Percentiles rank a stretch among this genome's conserved stretches.
These are phyloP conservation scores for Apiotrichum mycotoxinovorans DNA, from an alignment of 1,284 basidiomycete genomes.

Conservation along the genomic window DNA sequence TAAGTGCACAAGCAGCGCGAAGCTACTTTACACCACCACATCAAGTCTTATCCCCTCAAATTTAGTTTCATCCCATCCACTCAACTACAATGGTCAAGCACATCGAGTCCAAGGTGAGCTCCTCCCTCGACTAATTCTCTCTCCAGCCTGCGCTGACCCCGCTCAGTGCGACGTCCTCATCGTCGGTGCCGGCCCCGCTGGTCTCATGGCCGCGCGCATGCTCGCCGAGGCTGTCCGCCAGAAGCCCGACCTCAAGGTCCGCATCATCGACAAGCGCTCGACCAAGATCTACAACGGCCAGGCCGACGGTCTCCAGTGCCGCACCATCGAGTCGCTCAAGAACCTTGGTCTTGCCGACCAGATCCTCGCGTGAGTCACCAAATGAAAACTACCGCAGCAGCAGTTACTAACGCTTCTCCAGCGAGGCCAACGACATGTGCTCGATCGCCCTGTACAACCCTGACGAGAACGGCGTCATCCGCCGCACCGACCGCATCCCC, in stretches of 20 bases:
- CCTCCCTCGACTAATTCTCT: background rate
- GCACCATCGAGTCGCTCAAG: constrained; percentile 18
- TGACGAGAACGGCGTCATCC: constrained; percentile 19
- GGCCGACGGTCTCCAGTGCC: constrained; percentile 21
- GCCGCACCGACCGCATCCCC: constrained; percentile 23
- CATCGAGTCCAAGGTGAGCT: constrained; percentile 8
- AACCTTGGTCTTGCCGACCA: constrained; percentile 18
- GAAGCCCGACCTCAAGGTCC: constrained; percentile 20
- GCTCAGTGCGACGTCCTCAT: constrained; percentile 16
- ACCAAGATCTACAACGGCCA: constrained; percentile 24
- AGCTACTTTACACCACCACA: background rate
- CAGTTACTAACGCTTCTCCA: background rate
- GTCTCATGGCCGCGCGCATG: constrained; percentile 21
- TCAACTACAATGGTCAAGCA: constrained; percentile 1
- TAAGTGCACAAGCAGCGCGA: no score
- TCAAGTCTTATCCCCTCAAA: background rate
- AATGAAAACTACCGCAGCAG: no score
- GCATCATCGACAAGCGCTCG: constrained; percentile 24
- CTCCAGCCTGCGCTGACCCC: no score
- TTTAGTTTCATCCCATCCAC: background rate
- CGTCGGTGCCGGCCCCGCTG: constrained; percentile 18
- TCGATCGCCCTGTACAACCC: constrained; percentile 22
- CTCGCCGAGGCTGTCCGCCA: constrained; percentile 15
- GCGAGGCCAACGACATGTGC: constrained; percentile 31
- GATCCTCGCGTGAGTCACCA: constrained; percentile 7